phyloP scores from a whole-genome alignment of 2,329 filamentous ascomycete genomes.

The Alternaria arbusti region DNA sequence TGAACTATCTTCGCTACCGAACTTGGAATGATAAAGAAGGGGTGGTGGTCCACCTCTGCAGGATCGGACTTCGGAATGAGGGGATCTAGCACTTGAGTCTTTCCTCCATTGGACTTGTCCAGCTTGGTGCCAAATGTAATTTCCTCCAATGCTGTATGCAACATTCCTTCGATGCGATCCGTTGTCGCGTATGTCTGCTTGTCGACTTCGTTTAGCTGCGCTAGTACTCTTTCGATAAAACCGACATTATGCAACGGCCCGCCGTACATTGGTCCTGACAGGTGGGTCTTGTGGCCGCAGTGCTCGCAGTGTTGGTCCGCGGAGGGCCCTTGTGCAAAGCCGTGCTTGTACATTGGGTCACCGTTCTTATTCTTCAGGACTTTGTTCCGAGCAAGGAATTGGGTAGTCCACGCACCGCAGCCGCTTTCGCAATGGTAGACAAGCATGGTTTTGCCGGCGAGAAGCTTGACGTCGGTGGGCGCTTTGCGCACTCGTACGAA shows the following conservation, averaged over 20 bases:
- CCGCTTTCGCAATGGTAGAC: constrained; percentile 90
- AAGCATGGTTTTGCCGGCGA: constrained; percentile 89
- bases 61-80: constrained; percentile 46
- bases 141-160: constrained; percentile 87
- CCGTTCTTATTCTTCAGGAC: constrained; percentile 72
- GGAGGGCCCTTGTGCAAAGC: constrained; percentile 73
- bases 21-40: constrained; percentile 86
- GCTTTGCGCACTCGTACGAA: constrained; percentile 84
- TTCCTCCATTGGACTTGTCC: constrained; percentile 24
- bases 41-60: constrained; percentile 68
- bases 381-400: constrained; percentile 75
- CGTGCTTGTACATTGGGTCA: constrained; percentile 75
- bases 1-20: constrained; percentile 78
- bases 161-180: constrained; percentile 86
- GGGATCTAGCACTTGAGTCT: constrained; percentile 43
- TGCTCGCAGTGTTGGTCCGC: constrained; percentile 74
- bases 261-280: constrained; percentile 94
- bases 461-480: constrained; percentile 85
- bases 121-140: constrained; percentile 39
- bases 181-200: constrained; percentile 78
- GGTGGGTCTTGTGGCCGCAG: constrained; percentile 84
- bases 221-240: constrained; percentile 81
- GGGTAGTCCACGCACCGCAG: constrained; percentile 89
- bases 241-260: constrained; percentile 84
- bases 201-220: constrained; percentile 71